Conservation (phyloP, 495 filamentous ascomycete species). For the Aspergillus cavernicola region DNA sequence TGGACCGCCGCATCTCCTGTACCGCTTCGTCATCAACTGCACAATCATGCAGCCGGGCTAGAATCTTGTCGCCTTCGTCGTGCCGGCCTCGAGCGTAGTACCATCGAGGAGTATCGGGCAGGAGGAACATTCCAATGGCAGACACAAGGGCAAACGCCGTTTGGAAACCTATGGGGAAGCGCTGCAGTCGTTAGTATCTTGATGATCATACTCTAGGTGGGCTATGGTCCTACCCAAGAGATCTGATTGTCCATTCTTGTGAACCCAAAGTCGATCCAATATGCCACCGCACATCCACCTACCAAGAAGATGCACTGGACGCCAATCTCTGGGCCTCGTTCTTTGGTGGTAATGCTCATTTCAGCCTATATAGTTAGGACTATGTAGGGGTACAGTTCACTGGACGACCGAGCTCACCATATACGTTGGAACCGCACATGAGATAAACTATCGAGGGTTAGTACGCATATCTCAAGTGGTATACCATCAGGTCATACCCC, state of each 20-base stretch:
- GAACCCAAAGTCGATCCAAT: conserved; percentile 27
- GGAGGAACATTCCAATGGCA: conserved; percentile 23
- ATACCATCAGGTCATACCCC: not conserved
- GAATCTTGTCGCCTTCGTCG: conserved; percentile 30
- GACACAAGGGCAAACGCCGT: conserved; percentile 30
- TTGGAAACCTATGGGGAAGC: conserved; percentile 38
- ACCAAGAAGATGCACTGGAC: conserved; percentile 9
- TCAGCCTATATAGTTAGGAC: not conserved
- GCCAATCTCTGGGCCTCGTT: conserved; percentile 3
- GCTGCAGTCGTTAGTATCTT: not conserved
- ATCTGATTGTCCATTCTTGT: conserved; percentile 23
- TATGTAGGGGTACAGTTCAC: not conserved
- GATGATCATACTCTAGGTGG: no score
- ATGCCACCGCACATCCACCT: not conserved
- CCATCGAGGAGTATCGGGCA: conserved; percentile 41
- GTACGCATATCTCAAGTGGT: not conserved
- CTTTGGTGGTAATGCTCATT: conserved; percentile 1
- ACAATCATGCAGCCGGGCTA: conserved; percentile 25
- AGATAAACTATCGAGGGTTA: conserved; percentile 3
- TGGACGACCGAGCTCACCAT: conserved; percentile 7
- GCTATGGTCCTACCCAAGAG: conserved; percentile 21
- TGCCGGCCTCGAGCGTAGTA: conserved; percentile 30
- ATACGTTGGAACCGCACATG: conserved; percentile 14
- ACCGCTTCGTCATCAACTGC: conserved; percentile 10
- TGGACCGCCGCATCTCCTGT: not conserved